Base-by-base conservation (phyloP, 257 asterid genomes). In the Solanum megistacrolobum region DNA sequence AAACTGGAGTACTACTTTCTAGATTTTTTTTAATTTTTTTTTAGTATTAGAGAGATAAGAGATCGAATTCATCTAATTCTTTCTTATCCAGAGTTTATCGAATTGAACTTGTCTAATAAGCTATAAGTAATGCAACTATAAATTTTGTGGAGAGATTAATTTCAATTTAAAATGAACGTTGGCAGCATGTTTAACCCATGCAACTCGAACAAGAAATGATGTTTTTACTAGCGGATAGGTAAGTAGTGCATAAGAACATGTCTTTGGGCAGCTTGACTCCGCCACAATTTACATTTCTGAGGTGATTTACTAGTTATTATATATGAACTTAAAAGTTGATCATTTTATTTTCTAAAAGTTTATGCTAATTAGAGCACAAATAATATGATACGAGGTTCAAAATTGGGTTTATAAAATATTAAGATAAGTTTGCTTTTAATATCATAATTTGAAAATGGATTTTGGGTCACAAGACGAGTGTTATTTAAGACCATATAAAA, bases 21-120 rank as follows among this genome's bases (percentile, higher is more conserved):
- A 12, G 6, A 43, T 41, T 11, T 43, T 43, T 43, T 41, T 0
- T 39, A n/a, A n/a, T 8, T 11, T 12, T 41, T 41, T 43, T 43
- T 12, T 1, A 4, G 48, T 41, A 41, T 41, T 41, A 41, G 46
- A 41, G 46, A 43, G 55, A 46, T 46, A 4, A 46, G 55, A 12
- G 20, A 60, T 60, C 1, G 5, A 23, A 23, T 60, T 23, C 13
- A 60, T 60, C 29, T 23, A 0, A 60, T 23, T 60, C 3, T 7
- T 58, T 21, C 1, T 20, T 0, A 8, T 10, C 0, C 12, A 0
- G 27, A 58, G 25, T 20, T 20, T 48, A 55, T 62, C 0, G 4
- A 0, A 62, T 62, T 62, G 7, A n/a, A 62, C 16, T n/a, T 62
- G 1, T n/a, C 3, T 1, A n/a, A n/a, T n/a, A 23, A 62, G 1